Evolutionary conservation across 1,139 yeast genomes (phyloP).

Genomic region (Groenewaldozyma sp.): DNA sequence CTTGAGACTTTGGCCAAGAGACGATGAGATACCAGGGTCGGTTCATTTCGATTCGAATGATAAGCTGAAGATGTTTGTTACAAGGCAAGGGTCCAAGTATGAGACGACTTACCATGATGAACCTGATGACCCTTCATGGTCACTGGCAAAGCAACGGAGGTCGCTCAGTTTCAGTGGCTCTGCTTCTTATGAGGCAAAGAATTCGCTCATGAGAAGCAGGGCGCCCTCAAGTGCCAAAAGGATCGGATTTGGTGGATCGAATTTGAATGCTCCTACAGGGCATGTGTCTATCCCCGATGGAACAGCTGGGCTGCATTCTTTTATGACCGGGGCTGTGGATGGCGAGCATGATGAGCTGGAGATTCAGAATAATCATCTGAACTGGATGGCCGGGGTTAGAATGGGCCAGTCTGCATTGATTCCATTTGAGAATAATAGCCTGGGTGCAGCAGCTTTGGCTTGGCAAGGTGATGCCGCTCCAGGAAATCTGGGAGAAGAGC

Average conservation of each 20-base stretch:
- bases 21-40: conserved; percentile 47
- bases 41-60: conserved; percentile 44
- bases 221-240: conserved; percentile 1
- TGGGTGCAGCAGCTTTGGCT: conserved; percentile 22
- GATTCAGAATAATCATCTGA: conserved; percentile 51
- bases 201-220: background rate
- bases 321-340: conserved; percentile 27
- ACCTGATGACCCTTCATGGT: conserved; percentile 28
- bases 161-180: conserved; percentile 3
- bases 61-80: conserved; percentile 32
- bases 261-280: too few relatives aligned
- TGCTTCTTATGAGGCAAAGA: conserved; percentile 4
- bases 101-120: conserved; percentile 41
- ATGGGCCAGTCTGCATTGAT: conserved; percentile 47
- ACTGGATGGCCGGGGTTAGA: conserved; percentile 91
- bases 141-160: background rate
- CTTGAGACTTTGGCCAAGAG: conserved; percentile 71
- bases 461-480: conserved; percentile 36
- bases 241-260: too few relatives aligned
- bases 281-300: too few relatives aligned
- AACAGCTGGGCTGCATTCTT: too few relatives aligned
- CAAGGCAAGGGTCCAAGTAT: conserved; percentile 38
- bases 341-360: conserved; percentile 11
- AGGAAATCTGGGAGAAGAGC: conserved; percentile 81
- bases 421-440: background rate